Evolutionary conservation across 352 stramenopile genomes (phyloP).

Genomic region (Aphanomyces invadans): DNA sequence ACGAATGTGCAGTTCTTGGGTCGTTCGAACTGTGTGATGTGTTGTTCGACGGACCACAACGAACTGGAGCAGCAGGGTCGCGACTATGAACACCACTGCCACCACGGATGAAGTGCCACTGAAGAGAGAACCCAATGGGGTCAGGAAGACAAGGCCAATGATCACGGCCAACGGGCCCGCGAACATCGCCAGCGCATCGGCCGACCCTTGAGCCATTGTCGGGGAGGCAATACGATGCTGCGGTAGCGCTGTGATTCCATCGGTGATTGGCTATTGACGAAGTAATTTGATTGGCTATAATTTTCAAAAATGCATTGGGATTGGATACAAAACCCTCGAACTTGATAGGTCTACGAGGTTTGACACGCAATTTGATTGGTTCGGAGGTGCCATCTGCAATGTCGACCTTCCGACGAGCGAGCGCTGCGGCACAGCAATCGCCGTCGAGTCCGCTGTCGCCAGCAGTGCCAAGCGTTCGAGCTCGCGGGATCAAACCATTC

Average conservation of each 20-base stretch:
- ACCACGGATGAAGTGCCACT: background rate
- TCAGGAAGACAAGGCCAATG: slow-evolving; percentile 22
- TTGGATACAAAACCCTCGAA: background rate
- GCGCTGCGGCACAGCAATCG: background rate
- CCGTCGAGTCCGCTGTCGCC: background rate
- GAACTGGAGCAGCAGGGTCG: slow-evolving; percentile 15
- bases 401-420: slow-evolving; percentile 21
- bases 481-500: slow-evolving; percentile 55
- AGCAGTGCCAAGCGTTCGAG: background rate
- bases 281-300: background rate
- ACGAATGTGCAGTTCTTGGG: slow-evolving; percentile 17
- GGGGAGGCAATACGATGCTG: background rate
- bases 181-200: slow-evolving; percentile 15
- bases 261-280: background rate
- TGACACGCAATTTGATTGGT: too few relatives aligned
- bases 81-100: slow-evolving; percentile 6
- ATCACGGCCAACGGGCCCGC: slow-evolving; percentile 1
- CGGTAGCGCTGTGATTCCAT: background rate
- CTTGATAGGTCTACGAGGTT: too few relatives aligned
- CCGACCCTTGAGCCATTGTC: background rate
- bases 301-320: background rate
- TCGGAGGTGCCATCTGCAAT: background rate
- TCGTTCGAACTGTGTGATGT: slow-evolving; percentile 18
- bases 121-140: slow-evolving; percentile 9
- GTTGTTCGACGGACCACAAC: slow-evolving; percentile 13